Conservation (phyloP, 2,329 filamentous ascomycete genomes). For the Ophiostoma angusticollis region DNA sequence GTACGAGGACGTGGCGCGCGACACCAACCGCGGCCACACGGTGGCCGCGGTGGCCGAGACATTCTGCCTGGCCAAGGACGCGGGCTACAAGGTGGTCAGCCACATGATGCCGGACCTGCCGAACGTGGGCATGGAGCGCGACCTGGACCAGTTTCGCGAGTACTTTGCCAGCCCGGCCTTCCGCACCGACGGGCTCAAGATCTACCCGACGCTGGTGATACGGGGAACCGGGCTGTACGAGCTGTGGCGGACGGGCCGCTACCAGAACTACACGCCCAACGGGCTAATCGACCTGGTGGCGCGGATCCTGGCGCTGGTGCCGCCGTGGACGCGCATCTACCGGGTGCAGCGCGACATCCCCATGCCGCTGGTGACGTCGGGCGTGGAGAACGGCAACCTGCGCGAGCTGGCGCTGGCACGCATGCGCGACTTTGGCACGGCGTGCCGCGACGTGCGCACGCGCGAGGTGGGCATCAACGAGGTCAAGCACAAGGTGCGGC, state of each 20-base stretch:
- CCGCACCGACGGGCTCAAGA: constrained; percentile 91
- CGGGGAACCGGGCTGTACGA: constrained; percentile 94
- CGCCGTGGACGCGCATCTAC: constrained; percentile 97
- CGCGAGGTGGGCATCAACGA: constrained; percentile 97
- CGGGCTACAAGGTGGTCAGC: constrained; percentile 96
- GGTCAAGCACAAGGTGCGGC: constrained; percentile 96
- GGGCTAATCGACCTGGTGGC: constrained; percentile 91
- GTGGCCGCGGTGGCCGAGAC: constrained; percentile 93
- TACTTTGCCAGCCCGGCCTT: constrained; percentile 97
- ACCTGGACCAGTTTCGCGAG: constrained; percentile 91
- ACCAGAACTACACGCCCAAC: constrained; percentile 98
- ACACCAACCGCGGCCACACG: constrained; percentile 94
- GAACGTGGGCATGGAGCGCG: constrained; percentile 96
- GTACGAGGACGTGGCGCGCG: constrained; percentile 95
- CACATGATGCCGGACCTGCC: constrained; percentile 99
- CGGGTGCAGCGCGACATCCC: constrained; percentile 96
- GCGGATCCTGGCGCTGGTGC: constrained; percentile 85
- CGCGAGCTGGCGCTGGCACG: constrained; percentile 86
- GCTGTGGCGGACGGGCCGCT: constrained; percentile 89
- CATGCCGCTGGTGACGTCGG: constrained; percentile 98
- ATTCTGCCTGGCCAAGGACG: constrained; percentile 93
- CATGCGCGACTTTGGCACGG: constrained; percentile 98
- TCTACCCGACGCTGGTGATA: constrained; percentile 95
- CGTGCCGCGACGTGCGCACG: constrained; percentile 90
- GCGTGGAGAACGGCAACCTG: constrained; percentile 94